These are phyloP conservation scores for Mycena floridula DNA, from an alignment of 768 basidiomycete genomes.

Conservation along the genomic window DNA sequence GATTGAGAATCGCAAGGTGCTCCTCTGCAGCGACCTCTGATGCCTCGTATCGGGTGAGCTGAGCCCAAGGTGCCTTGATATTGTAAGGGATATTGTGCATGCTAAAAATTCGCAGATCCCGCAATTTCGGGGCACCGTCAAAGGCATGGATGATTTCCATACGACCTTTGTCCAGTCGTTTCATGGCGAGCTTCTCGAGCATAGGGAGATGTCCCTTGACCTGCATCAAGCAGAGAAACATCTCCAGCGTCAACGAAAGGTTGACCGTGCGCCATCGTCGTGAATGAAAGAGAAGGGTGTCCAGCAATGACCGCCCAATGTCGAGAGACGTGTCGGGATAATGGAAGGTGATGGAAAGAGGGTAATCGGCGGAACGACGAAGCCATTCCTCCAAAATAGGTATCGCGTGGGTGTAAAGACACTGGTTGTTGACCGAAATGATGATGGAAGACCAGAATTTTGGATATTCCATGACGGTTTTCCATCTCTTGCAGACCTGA, in stretches of 20 bases:
- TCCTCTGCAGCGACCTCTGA: not conserved
- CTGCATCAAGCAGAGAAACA: not conserved
- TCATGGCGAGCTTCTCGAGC: not conserved
- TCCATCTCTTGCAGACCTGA: conserved; percentile 3
- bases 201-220: not conserved
- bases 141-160: conserved; percentile 1
- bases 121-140: conserved; percentile 2
- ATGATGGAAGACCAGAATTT: conserved; percentile 1
- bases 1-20: conserved; percentile 2
- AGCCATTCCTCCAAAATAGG: not conserved
- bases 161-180: not conserved
- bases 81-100: not conserved
- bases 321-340: not conserved
- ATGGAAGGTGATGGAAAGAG: not conserved
- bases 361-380: not conserved
- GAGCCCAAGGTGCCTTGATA: conserved; percentile 2
- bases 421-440: conserved; percentile 1
- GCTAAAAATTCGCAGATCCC: not conserved
- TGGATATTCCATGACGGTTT: not conserved
- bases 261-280: conserved; percentile 3
- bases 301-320: not conserved
- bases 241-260: not conserved
- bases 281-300: not conserved
- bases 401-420: not conserved
- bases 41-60: not conserved